Conservation (phyloP, 306 rosid genomes). For the Leucaena leucocephala region DNA sequence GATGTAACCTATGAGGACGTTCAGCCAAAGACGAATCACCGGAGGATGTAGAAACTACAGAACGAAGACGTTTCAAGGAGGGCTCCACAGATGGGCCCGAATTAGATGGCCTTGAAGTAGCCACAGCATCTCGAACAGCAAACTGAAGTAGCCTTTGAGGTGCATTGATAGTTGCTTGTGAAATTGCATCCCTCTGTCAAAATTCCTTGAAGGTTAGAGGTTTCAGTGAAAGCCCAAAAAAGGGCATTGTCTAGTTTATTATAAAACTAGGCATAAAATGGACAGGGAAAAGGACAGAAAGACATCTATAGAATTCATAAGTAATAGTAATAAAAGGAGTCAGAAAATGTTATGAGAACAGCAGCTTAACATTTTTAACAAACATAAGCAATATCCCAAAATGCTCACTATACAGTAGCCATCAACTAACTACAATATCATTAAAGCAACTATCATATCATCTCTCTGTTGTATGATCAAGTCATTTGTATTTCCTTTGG, state of each 20-base stretch:
- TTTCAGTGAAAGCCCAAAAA: constrained; percentile 22
- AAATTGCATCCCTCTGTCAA: constrained; percentile 65
- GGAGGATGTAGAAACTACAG: constrained; percentile 73
- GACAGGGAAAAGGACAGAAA: background rate
- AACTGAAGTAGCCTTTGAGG: constrained; percentile 87
- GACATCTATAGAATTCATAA: background rate
- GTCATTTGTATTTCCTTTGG: background rate
- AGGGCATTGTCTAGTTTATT: background rate
- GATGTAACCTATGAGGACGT: constrained; percentile 58
- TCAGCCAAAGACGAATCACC: constrained; percentile 56
- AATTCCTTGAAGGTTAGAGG: constrained; percentile 36
- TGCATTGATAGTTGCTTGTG: constrained; percentile 64
- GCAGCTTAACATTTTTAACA: background rate
- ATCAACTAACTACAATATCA: background rate
- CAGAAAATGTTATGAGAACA: background rate
- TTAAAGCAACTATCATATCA: background rate
- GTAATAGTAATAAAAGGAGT: background rate
- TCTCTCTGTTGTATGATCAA: background rate
- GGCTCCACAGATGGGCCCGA: constrained; percentile 52
- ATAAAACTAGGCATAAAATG: background rate
- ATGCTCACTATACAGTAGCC: background rate
- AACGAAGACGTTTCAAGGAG: constrained; percentile 84
- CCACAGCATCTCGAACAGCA: constrained; percentile 93
- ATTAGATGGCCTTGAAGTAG: constrained; percentile 59
- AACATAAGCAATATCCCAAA: background rate